Base-by-base conservation (phyloP, 208 protist genomes). In the Leptomonas seymouri region DNA sequence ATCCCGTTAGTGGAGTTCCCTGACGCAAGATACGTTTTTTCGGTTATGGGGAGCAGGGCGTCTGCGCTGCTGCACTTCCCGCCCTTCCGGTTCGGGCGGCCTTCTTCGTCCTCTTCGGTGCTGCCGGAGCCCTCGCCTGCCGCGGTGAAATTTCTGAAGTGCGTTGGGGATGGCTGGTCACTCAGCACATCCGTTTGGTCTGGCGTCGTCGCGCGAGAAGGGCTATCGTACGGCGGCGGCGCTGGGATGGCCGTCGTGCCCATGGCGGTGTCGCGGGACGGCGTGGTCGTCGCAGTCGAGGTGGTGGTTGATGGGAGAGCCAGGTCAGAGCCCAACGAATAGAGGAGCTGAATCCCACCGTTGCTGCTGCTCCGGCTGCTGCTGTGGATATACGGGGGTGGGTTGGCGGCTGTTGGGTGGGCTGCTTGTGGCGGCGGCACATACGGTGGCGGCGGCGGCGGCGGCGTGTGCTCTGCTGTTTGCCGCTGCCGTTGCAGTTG, bases 111-210 rank as follows among this genome's bases (percentile, higher is more conserved):
- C 15, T 39, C 14, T 12, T 20, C 8, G 23, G 21, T 20, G 0
- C 31, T 41, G 30, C 8, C 20, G 51, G 2, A 15, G 25, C 9
- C 30, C 15, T 9, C 30, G 11, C 21, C 57, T 4, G 57, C 18
- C 23, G 41, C 58, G 44, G 15, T 11, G 30, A 65, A 14, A 11
- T 27, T 25, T 3, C n/a, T 3, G 25, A 65, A 55, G 30, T 65
- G 44, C 45, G 60, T 55, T 3, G 46, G 31, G 4, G 44, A 23
- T 0, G 44, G 28, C 1, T 31, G 30, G 45, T 65, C 60, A 46
- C 46, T 65, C 7, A 65, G 60, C 30, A 65, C 46, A 30, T 65
- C 60, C 8, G n/a, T 41, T 27, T 25, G 28, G 23, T 53, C 60
- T 0, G 60, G 45, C 45, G 60, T 42, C 3, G 45, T 42, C 20